phyloP scores from a whole-genome alignment of 352 stramenopile genomes.

The Globisporangium iwayamae region DNA sequence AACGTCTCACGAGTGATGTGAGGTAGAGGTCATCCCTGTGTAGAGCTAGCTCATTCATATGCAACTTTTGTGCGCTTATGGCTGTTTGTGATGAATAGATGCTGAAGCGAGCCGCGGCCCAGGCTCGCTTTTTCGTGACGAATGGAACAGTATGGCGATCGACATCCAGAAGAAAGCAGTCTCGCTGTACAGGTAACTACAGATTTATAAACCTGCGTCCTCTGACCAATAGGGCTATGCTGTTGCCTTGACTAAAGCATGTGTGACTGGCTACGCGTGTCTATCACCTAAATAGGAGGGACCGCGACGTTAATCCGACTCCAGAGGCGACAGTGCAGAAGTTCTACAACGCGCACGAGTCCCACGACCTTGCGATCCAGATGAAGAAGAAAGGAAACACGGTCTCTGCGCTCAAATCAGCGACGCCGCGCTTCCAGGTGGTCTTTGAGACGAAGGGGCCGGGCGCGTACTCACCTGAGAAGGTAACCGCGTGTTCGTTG shows the following conservation, averaged over 20 bases:
- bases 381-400: conserved; percentile 35
- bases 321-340: conserved; percentile 29
- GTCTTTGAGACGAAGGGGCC: conserved; percentile 23
- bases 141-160: conserved; percentile 42
- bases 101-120: conserved; percentile 24
- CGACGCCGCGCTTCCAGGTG: conserved; percentile 34
- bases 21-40: too few species aligned
- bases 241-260: neutral
- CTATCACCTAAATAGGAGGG: conserved; percentile 18
- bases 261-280: too few species aligned
- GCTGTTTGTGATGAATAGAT: neutral
- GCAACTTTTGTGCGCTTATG: neutral
- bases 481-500: conserved; percentile 21
- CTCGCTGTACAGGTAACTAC: conserved; percentile 26
- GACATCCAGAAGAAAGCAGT: conserved; percentile 21
- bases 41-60: neutral
- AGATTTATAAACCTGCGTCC: too few species aligned
- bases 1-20: too few species aligned
- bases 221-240: too few species aligned
- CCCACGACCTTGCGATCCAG: conserved; percentile 29
- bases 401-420: conserved; percentile 37
- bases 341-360: conserved; percentile 40
- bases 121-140: conserved; percentile 34
- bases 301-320: conserved; percentile 54
- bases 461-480: conserved; percentile 42